Conservation (phyloP, 768 basidiomycete genomes). For the Stropharia rugosoannulata region DNA sequence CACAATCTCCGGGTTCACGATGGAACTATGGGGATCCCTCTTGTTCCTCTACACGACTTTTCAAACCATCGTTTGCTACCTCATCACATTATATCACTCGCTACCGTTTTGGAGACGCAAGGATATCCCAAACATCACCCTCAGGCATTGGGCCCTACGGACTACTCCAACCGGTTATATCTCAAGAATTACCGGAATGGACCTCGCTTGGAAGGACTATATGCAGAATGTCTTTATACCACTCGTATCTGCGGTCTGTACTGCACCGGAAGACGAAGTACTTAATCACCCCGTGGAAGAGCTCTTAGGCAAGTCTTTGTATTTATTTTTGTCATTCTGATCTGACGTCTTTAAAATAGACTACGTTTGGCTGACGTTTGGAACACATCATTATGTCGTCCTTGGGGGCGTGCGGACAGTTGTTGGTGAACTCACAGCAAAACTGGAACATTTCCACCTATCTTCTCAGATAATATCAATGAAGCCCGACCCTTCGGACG, state of each 20-base stretch:
- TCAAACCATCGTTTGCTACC: constrained; percentile 44
- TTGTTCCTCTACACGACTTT: constrained; percentile 43
- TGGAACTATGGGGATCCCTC: constrained; percentile 27
- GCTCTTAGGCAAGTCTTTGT: constrained; percentile 51
- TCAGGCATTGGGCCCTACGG: constrained; percentile 46
- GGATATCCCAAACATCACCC: constrained; percentile 33
- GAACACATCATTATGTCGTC: constrained; percentile 69
- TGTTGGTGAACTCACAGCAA: constrained; percentile 45
- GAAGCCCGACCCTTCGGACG: constrained; percentile 32
- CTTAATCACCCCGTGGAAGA: constrained; percentile 60
- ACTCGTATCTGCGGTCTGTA: constrained; percentile 73
- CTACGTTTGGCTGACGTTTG: constrained; percentile 68
- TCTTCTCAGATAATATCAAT: constrained; percentile 50
- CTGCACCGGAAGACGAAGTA: constrained; percentile 56
- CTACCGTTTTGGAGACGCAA: constrained; percentile 39
- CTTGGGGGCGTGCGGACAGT: constrained; percentile 58
- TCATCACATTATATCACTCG: constrained; percentile 40
- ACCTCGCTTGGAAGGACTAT: constrained; percentile 53
- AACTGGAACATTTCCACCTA: constrained; percentile 52
- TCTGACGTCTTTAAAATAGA: constrained; percentile 35
- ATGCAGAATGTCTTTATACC: constrained; percentile 55
- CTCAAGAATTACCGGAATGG: constrained; percentile 43
- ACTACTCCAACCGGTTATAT: constrained; percentile 41
- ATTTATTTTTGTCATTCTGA: background rate
- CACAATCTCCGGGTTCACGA: constrained; percentile 4